A percentile compares a stretch with the other conserved stretches of the same genome.
phyloP scores from a whole-genome alignment of 108 stramenopile species.

The Schizochytrium sp. region DNA sequence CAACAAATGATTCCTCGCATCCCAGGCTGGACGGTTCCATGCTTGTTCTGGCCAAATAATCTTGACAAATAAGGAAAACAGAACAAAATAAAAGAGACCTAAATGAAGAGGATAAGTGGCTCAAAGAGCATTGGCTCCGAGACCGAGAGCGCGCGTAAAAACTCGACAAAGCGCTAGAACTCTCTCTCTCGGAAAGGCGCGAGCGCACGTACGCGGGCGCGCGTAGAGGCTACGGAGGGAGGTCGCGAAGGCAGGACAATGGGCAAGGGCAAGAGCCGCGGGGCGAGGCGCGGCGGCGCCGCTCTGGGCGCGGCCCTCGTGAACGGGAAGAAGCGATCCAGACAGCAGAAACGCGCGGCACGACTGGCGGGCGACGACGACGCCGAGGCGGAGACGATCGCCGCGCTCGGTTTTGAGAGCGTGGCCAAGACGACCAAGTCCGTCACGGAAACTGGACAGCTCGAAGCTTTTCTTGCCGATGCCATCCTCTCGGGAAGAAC shows the following conservation, averaged over 20 bases:
- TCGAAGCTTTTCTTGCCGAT: constrained; percentile 84
- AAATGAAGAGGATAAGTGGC: too few species aligned
- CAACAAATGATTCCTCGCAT: too few species aligned
- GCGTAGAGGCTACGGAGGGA: not conserved
- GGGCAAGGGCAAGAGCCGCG: not conserved
- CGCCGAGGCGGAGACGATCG: not conserved
- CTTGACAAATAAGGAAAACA: too few species aligned
- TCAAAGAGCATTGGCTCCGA: too few species aligned
- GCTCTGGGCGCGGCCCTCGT: not conserved
- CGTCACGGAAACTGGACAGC: constrained; percentile 74
- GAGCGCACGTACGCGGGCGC: not conserved
- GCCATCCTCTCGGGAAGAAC: constrained; percentile 83
- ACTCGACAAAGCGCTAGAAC: too few species aligned
- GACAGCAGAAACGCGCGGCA: not conserved
- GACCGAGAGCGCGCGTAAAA: too few species aligned
- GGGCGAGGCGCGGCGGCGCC: not conserved
- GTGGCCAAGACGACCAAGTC: constrained; percentile 53
- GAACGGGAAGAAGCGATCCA: not conserved
- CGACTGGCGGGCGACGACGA: not conserved
- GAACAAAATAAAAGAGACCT: too few species aligned
- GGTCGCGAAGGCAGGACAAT: not conserved
- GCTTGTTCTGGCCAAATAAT: too few species aligned
- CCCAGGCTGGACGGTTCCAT: too few species aligned
- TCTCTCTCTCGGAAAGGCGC: too few species aligned
- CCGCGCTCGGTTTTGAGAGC: not conserved